Percentiles rank a stretch among this genome's conserved stretches.
Conservation (phyloP, 352 stramenopile genomes). For the Globisporangium heterothallicum region DNA sequence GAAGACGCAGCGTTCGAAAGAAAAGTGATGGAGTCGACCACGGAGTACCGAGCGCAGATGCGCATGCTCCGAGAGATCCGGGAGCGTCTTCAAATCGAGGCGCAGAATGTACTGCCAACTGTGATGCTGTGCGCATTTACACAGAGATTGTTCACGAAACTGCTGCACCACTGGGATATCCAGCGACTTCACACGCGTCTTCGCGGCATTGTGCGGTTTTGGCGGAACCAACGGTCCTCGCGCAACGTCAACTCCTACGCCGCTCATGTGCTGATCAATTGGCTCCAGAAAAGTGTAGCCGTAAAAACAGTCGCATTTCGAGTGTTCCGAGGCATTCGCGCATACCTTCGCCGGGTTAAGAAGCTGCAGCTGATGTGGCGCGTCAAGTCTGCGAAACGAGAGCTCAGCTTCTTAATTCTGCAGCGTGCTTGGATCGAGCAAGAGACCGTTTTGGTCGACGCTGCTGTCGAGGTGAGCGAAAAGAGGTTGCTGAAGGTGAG, state of each 20-base stretch:
- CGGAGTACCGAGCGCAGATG: constrained; percentile 38
- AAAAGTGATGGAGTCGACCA: constrained; percentile 38
- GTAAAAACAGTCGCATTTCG: constrained; percentile 50
- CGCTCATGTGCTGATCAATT: constrained; percentile 43
- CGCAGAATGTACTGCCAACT: constrained; percentile 38
- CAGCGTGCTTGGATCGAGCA: constrained; percentile 45
- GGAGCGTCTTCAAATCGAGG: constrained; percentile 25
- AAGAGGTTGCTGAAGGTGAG: constrained; percentile 28
- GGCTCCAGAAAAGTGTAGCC: constrained; percentile 56
- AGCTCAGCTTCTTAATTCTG: constrained; percentile 29
- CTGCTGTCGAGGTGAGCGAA: constrained; percentile 37
- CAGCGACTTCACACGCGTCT: constrained; percentile 31
- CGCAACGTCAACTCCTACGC: constrained; percentile 26
- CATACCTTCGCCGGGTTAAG: constrained; percentile 49
- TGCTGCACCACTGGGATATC: constrained; percentile 33
- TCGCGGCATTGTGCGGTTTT: constrained; percentile 37
- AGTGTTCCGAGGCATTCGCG: constrained; percentile 45
- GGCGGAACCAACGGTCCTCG: constrained; percentile 31
- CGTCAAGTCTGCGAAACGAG: constrained; percentile 32
- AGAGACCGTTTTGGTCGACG: constrained; percentile 45
- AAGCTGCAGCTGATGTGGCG: constrained; percentile 47
- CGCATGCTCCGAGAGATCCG: constrained; percentile 30
- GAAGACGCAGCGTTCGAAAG: constrained; percentile 48
- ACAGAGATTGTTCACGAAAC: constrained; percentile 28
- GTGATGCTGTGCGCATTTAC: constrained; percentile 43